These are phyloP conservation scores for Pseudocercospora fijiensis DNA, from an alignment of 2,329 filamentous ascomycete species.

Conservation along the genomic window DNA sequence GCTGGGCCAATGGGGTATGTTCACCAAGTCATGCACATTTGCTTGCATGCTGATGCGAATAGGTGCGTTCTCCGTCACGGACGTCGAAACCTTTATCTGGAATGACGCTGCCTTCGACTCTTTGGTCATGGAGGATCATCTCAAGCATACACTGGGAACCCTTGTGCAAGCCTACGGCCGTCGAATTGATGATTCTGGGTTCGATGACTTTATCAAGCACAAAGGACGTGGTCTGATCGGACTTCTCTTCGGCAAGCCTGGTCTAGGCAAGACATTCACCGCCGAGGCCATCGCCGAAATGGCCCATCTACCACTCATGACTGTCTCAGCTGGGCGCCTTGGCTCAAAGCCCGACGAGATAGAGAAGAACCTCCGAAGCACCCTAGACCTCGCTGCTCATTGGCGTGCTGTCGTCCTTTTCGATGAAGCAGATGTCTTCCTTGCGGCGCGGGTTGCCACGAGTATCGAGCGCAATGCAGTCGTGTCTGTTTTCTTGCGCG, in stretches of 20 bases:
- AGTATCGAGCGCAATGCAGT: conserved; percentile 79
- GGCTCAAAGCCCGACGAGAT: conserved; percentile 16
- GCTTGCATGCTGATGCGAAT: not conserved
- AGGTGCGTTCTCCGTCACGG: conserved; percentile 3
- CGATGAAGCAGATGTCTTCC: conserved; percentile 44
- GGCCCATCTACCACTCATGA: conserved; percentile 1
- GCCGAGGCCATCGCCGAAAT: conserved; percentile 18
- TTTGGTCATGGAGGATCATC: conserved; percentile 4
- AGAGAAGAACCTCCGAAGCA: conserved; percentile 17
- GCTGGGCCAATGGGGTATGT: not conserved
- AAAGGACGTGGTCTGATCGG: conserved; percentile 16
- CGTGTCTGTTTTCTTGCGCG: conserved; percentile 77
- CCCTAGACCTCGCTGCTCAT: conserved; percentile 19
- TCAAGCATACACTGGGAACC: not conserved
- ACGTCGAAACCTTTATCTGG: not conserved
- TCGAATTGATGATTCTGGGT: not conserved
- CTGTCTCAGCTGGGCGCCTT: conserved; percentile 8
- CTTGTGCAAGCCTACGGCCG: not conserved
- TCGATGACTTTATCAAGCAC: conserved; percentile 9
- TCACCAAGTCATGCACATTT: not conserved
- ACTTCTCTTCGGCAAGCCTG: conserved; percentile 22
- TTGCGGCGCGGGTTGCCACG: conserved; percentile 66
- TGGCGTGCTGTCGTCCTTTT: conserved; percentile 38
- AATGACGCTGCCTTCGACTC: not conserved
- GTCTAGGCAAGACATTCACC: conserved; percentile 29